Evolutionary conservation across 2,329 filamentous ascomycete genomes (phyloP).

Genomic region (Polytolypa hystricis): DNA sequence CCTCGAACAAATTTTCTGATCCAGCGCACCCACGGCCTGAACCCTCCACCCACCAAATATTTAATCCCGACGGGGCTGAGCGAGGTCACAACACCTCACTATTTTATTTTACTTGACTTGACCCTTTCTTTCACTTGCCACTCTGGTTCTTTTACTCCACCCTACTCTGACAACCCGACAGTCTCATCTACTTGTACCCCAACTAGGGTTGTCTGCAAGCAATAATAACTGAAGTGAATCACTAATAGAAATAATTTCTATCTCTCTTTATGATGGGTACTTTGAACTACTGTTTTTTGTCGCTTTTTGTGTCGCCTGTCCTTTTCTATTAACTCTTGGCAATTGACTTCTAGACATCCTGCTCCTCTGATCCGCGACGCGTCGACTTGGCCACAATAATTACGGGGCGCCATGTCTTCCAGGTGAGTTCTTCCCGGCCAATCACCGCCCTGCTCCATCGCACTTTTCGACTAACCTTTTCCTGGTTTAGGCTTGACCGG

Average conservation of each 20-base stretch:
- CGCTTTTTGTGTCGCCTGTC: too few relatives aligned
- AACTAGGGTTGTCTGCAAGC: too few relatives aligned
- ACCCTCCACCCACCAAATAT: too few relatives aligned
- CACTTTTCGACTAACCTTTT: constrained; percentile 21
- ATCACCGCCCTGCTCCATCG: constrained; percentile 14
- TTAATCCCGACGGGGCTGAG: too few relatives aligned
- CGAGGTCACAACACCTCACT: too few relatives aligned
- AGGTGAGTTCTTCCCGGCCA: constrained; percentile 24
- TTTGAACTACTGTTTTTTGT: not conserved
- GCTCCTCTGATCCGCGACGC: constrained; percentile 15
- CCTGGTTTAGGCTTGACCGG: constrained; percentile 57
- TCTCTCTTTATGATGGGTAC: constrained; percentile 4
- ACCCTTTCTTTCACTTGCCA: not conserved
- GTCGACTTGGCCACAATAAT: constrained; percentile 12
- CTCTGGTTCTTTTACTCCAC: not conserved
- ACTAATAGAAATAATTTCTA: too few relatives aligned
- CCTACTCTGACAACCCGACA: not conserved
- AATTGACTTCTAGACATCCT: too few relatives aligned
- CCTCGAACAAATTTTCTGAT: constrained; percentile 22
- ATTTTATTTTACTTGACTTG: too few relatives aligned
- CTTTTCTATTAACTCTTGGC: not conserved
- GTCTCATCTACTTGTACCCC: too few relatives aligned
- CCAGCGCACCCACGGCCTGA: constrained; percentile 3
- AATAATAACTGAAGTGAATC: too few relatives aligned
- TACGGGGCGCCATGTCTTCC: constrained; percentile 28